Evolutionary conservation across 805 yeast genomes (phyloP), one percentile per base, ranked within the genome.

Genomic region (Pichia gijzeniarum): DNA sequence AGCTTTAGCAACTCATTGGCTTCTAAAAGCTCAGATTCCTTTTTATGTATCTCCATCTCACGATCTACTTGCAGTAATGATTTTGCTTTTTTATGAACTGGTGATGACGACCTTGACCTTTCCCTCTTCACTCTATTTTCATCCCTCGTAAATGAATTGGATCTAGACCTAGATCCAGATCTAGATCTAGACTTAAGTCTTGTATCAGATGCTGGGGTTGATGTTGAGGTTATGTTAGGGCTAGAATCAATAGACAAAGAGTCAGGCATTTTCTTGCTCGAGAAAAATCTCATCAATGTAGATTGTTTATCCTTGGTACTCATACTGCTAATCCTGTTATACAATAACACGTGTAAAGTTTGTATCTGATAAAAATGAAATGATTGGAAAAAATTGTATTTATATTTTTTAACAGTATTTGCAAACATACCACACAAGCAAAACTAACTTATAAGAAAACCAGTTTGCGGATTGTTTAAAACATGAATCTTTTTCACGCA

Each of bases 21-120:
- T 10, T 61, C 64, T 8, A 50, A 40, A n/a, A 60, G 32, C 17
- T 60, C 61, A 18, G 47, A 41, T 4, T 42, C 43, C 5, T 38
- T 43, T 30, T 51, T 55, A 34, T 59, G 56, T 9, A 38, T 13
- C 36, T 50, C 51, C 18, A 56, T 50, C 13, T 38, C 50, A 3
- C 45, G 39, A 14, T 49, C 56, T 3, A 38, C 35, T 9, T 36
- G 38, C 5, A 31, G 4, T 14, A 40, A 3, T 1, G 32, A 43
- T 34, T 42, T 49, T 4, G 16, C 5, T 19, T 45, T 48, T 30
- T 49, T 47, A 3, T 8, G 3, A 4, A 19, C 7, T 8, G 41
- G 35, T 12, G 47, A 38, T 12, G 31, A 7, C 6, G 48, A 41
- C 9, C n/a, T 20, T 19, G 46, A n/a, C 5, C 38, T 36, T 18